phyloP scores from a whole-genome alignment of 345 rosid genomes.

The Moricandia moricandioides region DNA sequence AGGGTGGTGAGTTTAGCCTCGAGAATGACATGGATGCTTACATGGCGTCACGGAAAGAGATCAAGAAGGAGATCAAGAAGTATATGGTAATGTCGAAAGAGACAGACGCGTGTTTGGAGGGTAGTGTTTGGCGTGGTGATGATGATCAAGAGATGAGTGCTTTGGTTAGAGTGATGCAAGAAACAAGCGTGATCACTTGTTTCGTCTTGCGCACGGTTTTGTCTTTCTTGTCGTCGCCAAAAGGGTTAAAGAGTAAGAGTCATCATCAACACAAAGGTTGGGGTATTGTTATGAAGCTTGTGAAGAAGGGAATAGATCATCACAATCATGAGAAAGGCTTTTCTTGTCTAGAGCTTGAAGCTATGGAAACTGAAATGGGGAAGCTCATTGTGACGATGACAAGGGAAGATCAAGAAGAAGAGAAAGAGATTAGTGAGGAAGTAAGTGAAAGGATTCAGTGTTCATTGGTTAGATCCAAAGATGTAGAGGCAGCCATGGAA shows the following conservation, averaged over 20 bases:
- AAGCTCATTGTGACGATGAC: conserved; percentile 25
- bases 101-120: conserved; percentile 27
- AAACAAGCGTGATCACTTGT: conserved; percentile 41
- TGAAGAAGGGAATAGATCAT: conserved; percentile 38
- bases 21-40: conserved; percentile 41
- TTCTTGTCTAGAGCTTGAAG: conserved; percentile 45
- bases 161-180: conserved; percentile 37
- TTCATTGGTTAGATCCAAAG: conserved; percentile 42
- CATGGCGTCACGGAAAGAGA: conserved; percentile 40
- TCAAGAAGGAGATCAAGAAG: conserved; percentile 44
- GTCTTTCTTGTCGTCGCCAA: conserved; percentile 43
- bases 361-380: conserved; percentile 46
- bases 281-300: conserved; percentile 46
- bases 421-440: conserved; percentile 14
- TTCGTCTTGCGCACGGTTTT: conserved; percentile 42
- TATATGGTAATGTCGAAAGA: conserved; percentile 42
- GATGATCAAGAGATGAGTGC: conserved; percentile 26
- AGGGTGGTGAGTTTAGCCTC: conserved; percentile 44
- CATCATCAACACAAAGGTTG: conserved; percentile 32
- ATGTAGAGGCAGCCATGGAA: conserved; percentile 44
- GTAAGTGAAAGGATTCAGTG: conserved; percentile 35
- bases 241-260: conserved; percentile 36
- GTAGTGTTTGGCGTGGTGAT: conserved; percentile 10
- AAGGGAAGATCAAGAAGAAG: conserved; percentile 31
- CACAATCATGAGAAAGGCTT: conserved; percentile 27